A percentile compares a stretch with the other conserved stretches of the same genome.
Evolutionary conservation across 2,329 filamentous ascomycete genomes (phyloP).

Genomic region (Stenocarpella maydis): DNA sequence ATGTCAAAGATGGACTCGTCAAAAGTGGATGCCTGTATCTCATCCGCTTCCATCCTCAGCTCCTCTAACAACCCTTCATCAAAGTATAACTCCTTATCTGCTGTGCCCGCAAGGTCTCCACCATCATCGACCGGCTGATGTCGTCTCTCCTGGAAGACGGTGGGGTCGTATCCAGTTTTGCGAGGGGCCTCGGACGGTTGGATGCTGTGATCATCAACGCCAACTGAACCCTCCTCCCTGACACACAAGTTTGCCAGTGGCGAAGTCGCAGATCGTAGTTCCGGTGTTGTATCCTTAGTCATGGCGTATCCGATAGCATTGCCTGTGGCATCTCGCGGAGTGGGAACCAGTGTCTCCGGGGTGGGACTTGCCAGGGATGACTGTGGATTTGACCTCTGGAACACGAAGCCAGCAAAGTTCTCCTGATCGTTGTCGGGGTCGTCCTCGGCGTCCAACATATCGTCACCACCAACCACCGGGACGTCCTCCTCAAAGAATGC

Average conservation of each 20-base stretch:
- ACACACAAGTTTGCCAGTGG: constrained; percentile 33
- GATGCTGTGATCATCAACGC: constrained; percentile 53
- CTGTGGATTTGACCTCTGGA: constrained; percentile 61
- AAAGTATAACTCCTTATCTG: constrained; percentile 73
- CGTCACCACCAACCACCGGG: constrained; percentile 34
- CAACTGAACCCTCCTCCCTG: constrained; percentile 31
- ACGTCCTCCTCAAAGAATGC: constrained; percentile 38
- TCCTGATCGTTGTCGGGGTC: constrained; percentile 66
- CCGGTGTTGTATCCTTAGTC: constrained; percentile 55
- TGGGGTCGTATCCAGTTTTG: constrained; percentile 36
- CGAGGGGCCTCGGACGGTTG: constrained; percentile 44
- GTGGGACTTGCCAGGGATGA: constrained; percentile 61
- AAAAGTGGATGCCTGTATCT: constrained; percentile 65
- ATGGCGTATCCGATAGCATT: constrained; percentile 65
- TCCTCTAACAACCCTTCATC: constrained; percentile 65
- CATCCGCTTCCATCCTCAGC: constrained; percentile 56
- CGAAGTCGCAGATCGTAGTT: constrained; percentile 30
- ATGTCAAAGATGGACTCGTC: constrained; percentile 79
- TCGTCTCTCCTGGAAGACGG: constrained; percentile 34
- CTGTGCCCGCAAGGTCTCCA: neutral
- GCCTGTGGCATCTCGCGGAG: constrained; percentile 64
- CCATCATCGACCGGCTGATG: constrained; percentile 29
- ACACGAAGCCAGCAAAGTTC: constrained; percentile 68
- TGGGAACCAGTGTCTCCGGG: constrained; percentile 55
- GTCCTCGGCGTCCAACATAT: constrained; percentile 40